Conservation (phyloP, 2,329 filamentous ascomycete species). For the Colletotrichum chrysophilum region DNA sequence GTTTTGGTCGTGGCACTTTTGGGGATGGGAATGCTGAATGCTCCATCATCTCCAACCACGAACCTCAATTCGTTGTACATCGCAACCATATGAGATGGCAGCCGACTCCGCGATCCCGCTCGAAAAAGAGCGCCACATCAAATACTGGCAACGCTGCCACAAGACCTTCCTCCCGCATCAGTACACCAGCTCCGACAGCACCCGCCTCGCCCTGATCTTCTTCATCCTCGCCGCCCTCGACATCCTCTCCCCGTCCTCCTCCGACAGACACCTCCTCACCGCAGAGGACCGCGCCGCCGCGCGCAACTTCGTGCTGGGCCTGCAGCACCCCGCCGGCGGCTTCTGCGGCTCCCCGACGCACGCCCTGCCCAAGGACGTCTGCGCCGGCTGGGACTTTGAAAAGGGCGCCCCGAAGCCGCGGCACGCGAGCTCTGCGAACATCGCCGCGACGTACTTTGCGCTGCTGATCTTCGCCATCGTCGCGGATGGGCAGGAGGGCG, state of each 20-base stretch:
- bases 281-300: constrained; percentile 48
- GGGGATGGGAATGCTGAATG: neutral
- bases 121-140: constrained; percentile 74
- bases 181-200: constrained; percentile 90
- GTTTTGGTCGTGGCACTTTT: neutral
- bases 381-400: constrained; percentile 25
- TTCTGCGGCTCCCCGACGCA: constrained; percentile 87
- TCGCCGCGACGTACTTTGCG: constrained; percentile 90
- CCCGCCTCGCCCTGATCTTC: constrained; percentile 86
- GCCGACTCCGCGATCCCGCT: constrained; percentile 39
- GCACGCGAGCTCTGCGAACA: constrained; percentile 63
- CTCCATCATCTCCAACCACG: neutral
- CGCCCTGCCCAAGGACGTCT: constrained; percentile 40
- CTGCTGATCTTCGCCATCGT: constrained; percentile 71
- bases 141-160: constrained; percentile 92
- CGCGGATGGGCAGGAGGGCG: constrained; percentile 40
- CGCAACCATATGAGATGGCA: constrained; percentile 16
- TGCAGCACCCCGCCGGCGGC: constrained; percentile 85
- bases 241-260: constrained; percentile 66
- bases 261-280: constrained; percentile 44
- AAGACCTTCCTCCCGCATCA: constrained; percentile 79
- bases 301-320: constrained; percentile 81
- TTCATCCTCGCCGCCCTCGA: constrained; percentile 89
- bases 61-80: neutral
- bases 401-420: constrained; percentile 10